These are phyloP conservation scores for Magnaporthiopsis rhizophila DNA, from an alignment of 2,329 filamentous ascomycete species.

Conservation along the genomic window DNA sequence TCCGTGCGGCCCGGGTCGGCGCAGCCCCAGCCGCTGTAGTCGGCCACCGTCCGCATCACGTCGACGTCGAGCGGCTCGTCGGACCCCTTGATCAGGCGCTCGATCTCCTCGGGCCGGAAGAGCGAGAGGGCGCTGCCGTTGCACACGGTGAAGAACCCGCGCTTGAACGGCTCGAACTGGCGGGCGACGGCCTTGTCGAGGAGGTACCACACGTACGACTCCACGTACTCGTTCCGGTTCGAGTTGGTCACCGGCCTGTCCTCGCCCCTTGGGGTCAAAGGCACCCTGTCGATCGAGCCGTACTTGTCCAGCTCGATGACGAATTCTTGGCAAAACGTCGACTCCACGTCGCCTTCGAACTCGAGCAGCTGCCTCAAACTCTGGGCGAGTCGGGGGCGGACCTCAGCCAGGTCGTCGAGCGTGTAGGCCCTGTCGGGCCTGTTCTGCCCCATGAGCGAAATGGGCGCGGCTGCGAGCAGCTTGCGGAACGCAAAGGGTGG, in stretches of 20 bases:
- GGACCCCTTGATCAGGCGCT: conserved; percentile 76
- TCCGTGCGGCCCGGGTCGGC: conserved; percentile 46
- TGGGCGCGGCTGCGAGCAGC: conserved; percentile 68
- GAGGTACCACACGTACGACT: conserved; percentile 72
- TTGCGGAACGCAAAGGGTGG: conserved; percentile 88
- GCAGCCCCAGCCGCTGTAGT: conserved; percentile 69
- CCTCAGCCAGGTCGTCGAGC: conserved; percentile 76
- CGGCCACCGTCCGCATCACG: conserved; percentile 66
- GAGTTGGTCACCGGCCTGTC: conserved; percentile 69
- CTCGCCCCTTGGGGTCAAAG: conserved; percentile 68
- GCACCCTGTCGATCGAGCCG: conserved; percentile 56
- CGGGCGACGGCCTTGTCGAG: conserved; percentile 70
- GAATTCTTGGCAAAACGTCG: conserved; percentile 76
- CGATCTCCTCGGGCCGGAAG: conserved; percentile 86
- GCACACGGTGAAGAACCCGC: conserved; percentile 88
- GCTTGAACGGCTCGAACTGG: conserved; percentile 90
- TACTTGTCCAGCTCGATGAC: conserved; percentile 71
- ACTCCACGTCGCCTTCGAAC: conserved; percentile 75
- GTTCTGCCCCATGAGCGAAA: conserved; percentile 47
- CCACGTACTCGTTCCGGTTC: conserved; percentile 80
- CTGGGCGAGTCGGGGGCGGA: conserved; percentile 64
- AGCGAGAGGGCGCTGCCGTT: conserved; percentile 80
- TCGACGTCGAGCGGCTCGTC: conserved; percentile 75
- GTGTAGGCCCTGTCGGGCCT: conserved; percentile 62
- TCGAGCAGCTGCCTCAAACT: conserved; percentile 72